Percentiles rank a stretch among this genome's conserved stretches.
These are phyloP conservation scores for Chenopodium berlandieri DNA, from an alignment of 148 eudicot species.

Conservation along the genomic window DNA sequence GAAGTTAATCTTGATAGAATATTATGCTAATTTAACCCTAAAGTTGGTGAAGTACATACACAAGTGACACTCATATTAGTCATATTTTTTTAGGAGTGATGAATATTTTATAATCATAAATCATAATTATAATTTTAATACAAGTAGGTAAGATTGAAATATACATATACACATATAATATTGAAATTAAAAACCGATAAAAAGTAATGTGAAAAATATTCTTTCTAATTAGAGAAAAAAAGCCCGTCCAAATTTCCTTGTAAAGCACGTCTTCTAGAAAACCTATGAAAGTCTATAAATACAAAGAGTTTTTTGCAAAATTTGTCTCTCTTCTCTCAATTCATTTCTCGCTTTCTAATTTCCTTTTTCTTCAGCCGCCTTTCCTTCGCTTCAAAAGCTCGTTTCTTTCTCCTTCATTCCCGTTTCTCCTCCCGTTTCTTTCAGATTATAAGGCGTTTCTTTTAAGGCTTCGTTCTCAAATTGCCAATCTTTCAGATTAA, in stretches of 20 bases:
- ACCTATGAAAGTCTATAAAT: conserved; percentile 32
- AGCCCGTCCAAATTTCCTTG: conserved; percentile 20
- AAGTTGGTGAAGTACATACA: too few species aligned
- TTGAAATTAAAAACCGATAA: too few species aligned
- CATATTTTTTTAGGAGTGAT: neutral
- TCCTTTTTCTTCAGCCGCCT: neutral
- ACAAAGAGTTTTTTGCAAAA: neutral
- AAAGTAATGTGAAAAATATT: neutral
- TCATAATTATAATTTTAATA: too few species aligned
- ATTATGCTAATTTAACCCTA: too few species aligned
- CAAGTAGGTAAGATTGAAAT: too few species aligned
- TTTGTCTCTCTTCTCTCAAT: neutral
- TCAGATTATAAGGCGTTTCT: too few species aligned
- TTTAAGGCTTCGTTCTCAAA: too few species aligned
- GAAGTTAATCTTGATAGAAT: too few species aligned
- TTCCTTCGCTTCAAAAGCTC: neutral
- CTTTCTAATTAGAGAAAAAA: neutral
- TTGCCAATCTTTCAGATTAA: neutral
- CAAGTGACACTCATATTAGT: too few species aligned
- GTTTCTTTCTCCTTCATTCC: neutral
- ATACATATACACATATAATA: too few species aligned
- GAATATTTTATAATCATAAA: too few species aligned
- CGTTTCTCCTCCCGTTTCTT: too few species aligned
- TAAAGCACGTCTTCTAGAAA: conserved; percentile 24
- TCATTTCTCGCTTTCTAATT: neutral